Conservation (phyloP, 805 yeast species). For the Grigorovia humatica region DNA sequence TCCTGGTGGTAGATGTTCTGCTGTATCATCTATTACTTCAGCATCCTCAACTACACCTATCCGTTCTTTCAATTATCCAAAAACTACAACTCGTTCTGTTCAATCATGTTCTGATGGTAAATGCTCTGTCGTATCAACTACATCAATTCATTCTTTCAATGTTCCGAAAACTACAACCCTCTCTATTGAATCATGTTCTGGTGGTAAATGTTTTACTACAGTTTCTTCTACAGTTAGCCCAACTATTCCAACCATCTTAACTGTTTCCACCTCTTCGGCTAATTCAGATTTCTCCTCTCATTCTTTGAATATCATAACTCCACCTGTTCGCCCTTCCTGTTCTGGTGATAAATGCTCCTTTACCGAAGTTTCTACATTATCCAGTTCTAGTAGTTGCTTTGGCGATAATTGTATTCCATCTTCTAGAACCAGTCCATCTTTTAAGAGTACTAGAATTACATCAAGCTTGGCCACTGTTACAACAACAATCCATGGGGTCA, state of each 20-base stretch:
- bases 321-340: constrained; percentile 6
- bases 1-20: constrained; percentile 1
- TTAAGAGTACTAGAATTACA: neutral
- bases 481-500: constrained; percentile 17
- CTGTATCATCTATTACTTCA: neutral
- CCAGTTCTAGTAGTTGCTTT: neutral
- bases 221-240: no score
- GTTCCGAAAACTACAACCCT: constrained; percentile 1
- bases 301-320: neutral
- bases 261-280: neutral
- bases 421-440: neutral
- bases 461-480: constrained; percentile 10
- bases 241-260: no score
- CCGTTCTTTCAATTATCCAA: neutral
- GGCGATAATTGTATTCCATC: neutral
- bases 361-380: neutral
- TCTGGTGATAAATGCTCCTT: constrained; percentile 3
- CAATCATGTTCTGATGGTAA: constrained; percentile 7
- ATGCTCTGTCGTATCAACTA: neutral
- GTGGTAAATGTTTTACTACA: neutral
- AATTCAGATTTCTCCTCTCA: neutral
- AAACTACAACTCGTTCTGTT: neutral
- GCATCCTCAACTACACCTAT: neutral
- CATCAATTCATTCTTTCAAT: neutral
- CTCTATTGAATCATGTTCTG: constrained; percentile 1